These are phyloP conservation scores for Kodamaea fungicola DNA, from an alignment of 1,139 yeast species.

Conservation along the genomic window DNA sequence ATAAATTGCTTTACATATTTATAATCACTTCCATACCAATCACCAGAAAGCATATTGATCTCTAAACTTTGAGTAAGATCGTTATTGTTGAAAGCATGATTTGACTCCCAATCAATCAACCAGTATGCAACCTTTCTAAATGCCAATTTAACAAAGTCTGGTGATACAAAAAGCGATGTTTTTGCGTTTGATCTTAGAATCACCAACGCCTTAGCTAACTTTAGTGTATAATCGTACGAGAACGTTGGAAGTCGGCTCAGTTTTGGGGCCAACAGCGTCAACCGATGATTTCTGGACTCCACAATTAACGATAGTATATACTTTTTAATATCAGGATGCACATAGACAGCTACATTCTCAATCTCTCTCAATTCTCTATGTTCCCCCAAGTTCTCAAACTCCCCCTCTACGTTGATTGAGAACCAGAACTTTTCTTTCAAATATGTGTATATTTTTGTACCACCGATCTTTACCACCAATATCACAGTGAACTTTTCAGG, in stretches of 20 bases:
- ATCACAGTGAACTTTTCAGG: constrained; percentile 23
- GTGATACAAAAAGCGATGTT: constrained; percentile 29
- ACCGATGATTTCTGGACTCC: constrained; percentile 38
- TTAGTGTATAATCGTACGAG: constrained; percentile 26
- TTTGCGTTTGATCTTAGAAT: constrained; percentile 11
- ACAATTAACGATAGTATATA: constrained; percentile 40
- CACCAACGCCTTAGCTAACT: constrained; percentile 28
- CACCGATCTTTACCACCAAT: constrained; percentile 18
- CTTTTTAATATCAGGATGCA: constrained; percentile 35
- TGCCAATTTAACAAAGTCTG: constrained; percentile 39
- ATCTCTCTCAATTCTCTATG: not conserved
- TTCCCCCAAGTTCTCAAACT: constrained; percentile 9
- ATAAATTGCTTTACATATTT: constrained; percentile 31
- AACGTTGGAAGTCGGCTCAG: constrained; percentile 34
- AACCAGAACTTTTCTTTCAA: constrained; percentile 43
- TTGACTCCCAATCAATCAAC: constrained; percentile 45
- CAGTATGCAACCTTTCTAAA: constrained; percentile 44
- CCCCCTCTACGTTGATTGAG: constrained; percentile 14
- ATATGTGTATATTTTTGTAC: constrained; percentile 22
- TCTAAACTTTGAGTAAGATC: constrained; percentile 22
- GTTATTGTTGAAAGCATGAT: constrained; percentile 13
- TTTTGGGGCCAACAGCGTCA: constrained; percentile 38
- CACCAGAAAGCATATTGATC: constrained; percentile 40
- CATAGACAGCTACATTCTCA: constrained; percentile 17
- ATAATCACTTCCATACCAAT: constrained; percentile 48